Evolutionary conservation across 495 filamentous ascomycete species (phyloP).

Genomic region (Talaromyces wortmannii): DNA sequence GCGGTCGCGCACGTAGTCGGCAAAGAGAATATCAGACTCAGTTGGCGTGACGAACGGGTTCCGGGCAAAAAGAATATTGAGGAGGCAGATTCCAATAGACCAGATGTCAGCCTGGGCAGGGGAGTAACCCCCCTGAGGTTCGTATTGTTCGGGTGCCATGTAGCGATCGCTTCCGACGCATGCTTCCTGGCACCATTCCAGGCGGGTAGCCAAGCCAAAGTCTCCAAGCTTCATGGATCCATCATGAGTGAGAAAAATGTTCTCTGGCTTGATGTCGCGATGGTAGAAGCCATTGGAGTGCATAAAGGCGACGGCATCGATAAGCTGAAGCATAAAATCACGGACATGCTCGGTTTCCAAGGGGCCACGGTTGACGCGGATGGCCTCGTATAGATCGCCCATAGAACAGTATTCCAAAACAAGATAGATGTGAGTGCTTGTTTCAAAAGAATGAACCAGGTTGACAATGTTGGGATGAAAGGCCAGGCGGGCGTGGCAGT

Average conservation of each 20-base stretch:
- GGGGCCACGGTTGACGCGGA: slow-evolving; percentile 79
- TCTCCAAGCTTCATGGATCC: slow-evolving; percentile 95
- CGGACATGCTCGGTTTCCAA: slow-evolving; percentile 93
- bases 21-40: slow-evolving; percentile 78
- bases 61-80: slow-evolving; percentile 92
- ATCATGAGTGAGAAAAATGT: slow-evolving; percentile 85
- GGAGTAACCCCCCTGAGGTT: slow-evolving; percentile 80
- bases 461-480: slow-evolving; percentile 91
- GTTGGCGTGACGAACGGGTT: slow-evolving; percentile 90
- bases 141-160: slow-evolving; percentile 98
- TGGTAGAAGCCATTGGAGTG: slow-evolving; percentile 89
- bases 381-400: slow-evolving; percentile 96
- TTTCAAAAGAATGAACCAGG: slow-evolving; percentile 85
- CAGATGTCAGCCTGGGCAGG: slow-evolving; percentile 92
- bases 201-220: slow-evolving; percentile 84
- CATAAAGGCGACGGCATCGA: slow-evolving; percentile 85
- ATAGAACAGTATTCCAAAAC: slow-evolving; percentile 95
- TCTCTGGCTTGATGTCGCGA: slow-evolving; percentile 98
- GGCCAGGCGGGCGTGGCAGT: slow-evolving; percentile 70
- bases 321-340: slow-evolving; percentile 90
- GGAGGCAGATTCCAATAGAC: slow-evolving; percentile 90
- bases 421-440: slow-evolving; percentile 79
- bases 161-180: slow-evolving; percentile 96
- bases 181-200: slow-evolving; percentile 80
- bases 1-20: slow-evolving; percentile 85